A percentile compares a stretch with the other conserved stretches of the same genome.
phyloP scores from a whole-genome alignment of 106 monocot genomes.

The Cymbidium sinense region DNA sequence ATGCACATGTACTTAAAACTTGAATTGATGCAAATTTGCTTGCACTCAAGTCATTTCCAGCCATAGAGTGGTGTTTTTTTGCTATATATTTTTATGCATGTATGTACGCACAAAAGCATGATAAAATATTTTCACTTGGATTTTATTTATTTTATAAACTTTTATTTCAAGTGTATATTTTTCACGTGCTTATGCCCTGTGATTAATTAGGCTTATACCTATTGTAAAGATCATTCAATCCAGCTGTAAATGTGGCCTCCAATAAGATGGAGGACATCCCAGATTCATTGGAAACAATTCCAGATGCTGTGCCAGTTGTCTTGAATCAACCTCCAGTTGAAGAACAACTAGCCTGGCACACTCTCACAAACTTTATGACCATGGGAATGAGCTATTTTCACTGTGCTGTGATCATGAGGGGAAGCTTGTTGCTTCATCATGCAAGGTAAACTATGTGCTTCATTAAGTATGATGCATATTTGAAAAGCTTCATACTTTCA shows the following conservation, averaged over 20 bases:
- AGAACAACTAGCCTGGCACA: slow-evolving; percentile 85
- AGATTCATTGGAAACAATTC: slow-evolving; percentile 83
- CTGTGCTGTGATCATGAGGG: slow-evolving; percentile 78
- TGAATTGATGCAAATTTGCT: background rate
- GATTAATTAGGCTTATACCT: background rate
- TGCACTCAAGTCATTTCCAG: background rate
- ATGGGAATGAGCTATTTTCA: slow-evolving; percentile 94
- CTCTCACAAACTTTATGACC: slow-evolving; percentile 99
- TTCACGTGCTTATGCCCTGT: background rate
- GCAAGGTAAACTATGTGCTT: slow-evolving; percentile 53
- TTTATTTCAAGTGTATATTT: background rate
- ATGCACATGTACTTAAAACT: background rate
- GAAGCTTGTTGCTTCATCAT: slow-evolving; percentile 83
- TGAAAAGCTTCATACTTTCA: background rate
- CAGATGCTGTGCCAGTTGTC: slow-evolving; percentile 77
- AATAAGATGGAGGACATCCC: slow-evolving; percentile 17
- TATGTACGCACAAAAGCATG: background rate
- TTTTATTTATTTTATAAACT: background rate
- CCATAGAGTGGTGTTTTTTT: background rate
- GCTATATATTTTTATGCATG: background rate
- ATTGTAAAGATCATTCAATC: slow-evolving; percentile 10
- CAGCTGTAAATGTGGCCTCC: slow-evolving; percentile 36
- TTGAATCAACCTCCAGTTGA: slow-evolving; percentile 85
- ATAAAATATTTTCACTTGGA: background rate
- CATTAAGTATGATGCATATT: background rate